These are phyloP conservation scores for Aspergillus taichungensis DNA, from an alignment of 495 filamentous ascomycete genomes.

Conservation along the genomic window DNA sequence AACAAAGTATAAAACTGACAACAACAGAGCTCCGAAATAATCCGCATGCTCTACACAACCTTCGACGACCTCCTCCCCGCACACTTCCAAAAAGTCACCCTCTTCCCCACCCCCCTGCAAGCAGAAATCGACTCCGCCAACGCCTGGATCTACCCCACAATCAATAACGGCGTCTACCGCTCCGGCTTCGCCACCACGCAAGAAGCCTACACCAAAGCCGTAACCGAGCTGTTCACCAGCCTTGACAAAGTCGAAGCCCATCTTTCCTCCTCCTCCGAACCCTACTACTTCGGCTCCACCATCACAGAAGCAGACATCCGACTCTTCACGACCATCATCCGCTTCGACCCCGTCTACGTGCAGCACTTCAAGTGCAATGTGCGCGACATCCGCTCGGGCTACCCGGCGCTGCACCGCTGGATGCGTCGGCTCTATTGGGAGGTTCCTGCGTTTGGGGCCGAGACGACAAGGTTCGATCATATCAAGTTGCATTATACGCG, in stretches of 20 bases:
- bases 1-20: neutral
- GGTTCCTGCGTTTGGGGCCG: conserved; percentile 46
- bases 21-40: conserved; percentile 43
- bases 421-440: conserved; percentile 63
- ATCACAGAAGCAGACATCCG: conserved; percentile 80
- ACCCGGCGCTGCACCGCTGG: conserved; percentile 61
- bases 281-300: conserved; percentile 57
- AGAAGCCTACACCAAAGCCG: conserved; percentile 65
- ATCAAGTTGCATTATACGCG: conserved; percentile 68
- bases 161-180: conserved; percentile 88
- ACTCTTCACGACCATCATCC: conserved; percentile 72
- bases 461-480: conserved; percentile 61
- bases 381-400: conserved; percentile 70
- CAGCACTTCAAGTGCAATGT: conserved; percentile 95
- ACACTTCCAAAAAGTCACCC: conserved; percentile 49
- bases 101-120: conserved; percentile 52
- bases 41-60: conserved; percentile 62
- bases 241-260: conserved; percentile 65
- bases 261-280: conserved; percentile 38
- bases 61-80: conserved; percentile 62
- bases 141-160: conserved; percentile 72
- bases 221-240: conserved; percentile 57
- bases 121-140: conserved; percentile 65
- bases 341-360: conserved; percentile 84
- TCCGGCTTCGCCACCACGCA: conserved; percentile 64